A percentile compares a stretch with the other conserved stretches of the same genome.
These are phyloP conservation scores for Mucor racemosus DNA, from an alignment of 371 early-diverging fungal genomes.

Conservation along the genomic window DNA sequence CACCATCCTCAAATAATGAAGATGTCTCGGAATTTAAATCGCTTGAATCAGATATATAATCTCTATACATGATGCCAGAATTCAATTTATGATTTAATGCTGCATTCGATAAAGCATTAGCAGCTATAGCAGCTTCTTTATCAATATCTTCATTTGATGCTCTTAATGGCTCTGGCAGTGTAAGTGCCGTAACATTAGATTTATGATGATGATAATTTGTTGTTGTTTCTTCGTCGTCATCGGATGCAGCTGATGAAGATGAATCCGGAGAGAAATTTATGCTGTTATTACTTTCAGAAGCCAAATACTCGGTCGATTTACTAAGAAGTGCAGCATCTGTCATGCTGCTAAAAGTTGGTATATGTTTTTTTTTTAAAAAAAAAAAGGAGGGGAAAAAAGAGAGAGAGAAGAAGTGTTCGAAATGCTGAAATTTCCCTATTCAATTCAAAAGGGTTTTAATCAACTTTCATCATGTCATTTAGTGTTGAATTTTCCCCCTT, in stretches of 20 bases:
- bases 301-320: slow-evolving; percentile 13
- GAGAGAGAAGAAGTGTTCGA: background rate
- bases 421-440: background rate
- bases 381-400: background rate
- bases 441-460: background rate
- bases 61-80: slow-evolving; percentile 18
- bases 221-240: background rate
- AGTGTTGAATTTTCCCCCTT: background rate
- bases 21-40: slow-evolving; percentile 26
- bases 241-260: background rate
- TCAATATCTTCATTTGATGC: slow-evolving; percentile 8
- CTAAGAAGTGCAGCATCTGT: slow-evolving; percentile 14
- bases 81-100: slow-evolving; percentile 14
- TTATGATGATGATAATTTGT: slow-evolving; percentile 2
- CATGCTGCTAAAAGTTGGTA: slow-evolving; percentile 7
- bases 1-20: slow-evolving; percentile 5
- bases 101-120: background rate
- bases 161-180: slow-evolving; percentile 9
- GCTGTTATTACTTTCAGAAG: background rate
- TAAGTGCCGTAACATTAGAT: slow-evolving; percentile 5
- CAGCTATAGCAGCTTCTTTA: background rate
- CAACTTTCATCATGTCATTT: background rate
- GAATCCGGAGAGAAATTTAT: slow-evolving; percentile 14
- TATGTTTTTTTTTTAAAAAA: background rate
- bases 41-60: slow-evolving; percentile 21